Evolutionary conservation across 306 rosid genomes (phyloP).

Genomic region (Cicer cuneatum): DNA sequence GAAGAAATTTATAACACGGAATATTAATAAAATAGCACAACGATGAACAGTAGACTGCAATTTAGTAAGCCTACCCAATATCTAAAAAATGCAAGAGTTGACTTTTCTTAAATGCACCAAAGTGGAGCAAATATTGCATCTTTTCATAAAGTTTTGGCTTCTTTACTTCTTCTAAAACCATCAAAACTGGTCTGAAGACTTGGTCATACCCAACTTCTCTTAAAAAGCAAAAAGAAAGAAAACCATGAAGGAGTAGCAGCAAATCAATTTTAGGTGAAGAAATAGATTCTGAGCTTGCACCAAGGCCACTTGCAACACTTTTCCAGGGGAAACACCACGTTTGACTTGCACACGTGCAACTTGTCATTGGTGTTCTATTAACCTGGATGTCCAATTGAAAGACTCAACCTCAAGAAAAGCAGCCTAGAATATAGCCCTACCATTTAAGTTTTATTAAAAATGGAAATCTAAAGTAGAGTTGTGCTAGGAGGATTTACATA

Average conservation of each 20-base stretch:
- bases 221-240: not conserved
- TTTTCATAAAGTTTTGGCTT: constrained; percentile 2
- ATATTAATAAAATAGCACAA: not conserved
- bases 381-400: not conserved
- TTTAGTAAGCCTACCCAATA: not conserved
- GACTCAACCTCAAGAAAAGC: not conserved
- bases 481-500: not conserved
- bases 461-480: not conserved
- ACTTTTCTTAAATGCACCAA: not conserved
- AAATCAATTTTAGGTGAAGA: not conserved
- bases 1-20: too few relatives aligned
- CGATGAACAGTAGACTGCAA: not conserved
- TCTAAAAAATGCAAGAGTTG: not conserved
- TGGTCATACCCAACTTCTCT: not conserved
- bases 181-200: not conserved
- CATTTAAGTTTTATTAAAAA: too few relatives aligned
- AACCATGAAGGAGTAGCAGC: not conserved
- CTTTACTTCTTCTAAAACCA: not conserved
- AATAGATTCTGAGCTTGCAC: constrained; percentile 2
- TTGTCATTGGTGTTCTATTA: not conserved
- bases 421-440: not conserved
- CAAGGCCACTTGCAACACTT: not conserved
- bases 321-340: not conserved
- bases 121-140: not conserved
- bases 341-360: not conserved